phyloP scores from a whole-genome alignment of 2,329 filamentous ascomycete species.

The Fusarium guadeloupense region DNA sequence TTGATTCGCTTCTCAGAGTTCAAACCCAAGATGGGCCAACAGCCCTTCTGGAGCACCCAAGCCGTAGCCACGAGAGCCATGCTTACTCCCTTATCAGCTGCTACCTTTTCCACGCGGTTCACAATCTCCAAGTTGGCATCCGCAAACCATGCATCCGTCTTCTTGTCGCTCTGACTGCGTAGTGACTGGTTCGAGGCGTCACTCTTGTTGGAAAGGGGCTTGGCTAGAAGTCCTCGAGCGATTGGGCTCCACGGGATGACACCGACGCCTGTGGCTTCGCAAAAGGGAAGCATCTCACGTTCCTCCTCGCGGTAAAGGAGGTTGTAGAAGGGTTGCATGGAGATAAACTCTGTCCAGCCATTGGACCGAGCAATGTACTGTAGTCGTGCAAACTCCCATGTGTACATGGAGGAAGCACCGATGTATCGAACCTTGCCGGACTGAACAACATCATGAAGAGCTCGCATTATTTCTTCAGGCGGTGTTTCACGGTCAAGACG shows the following conservation, averaged over 20 bases:
- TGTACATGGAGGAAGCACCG: slow-evolving; percentile 60
- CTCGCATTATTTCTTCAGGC: slow-evolving; percentile 65
- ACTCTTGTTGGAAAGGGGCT: slow-evolving; percentile 35
- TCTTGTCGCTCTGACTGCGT: slow-evolving; percentile 35
- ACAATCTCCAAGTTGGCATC: slow-evolving; percentile 46
- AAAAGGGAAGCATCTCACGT: slow-evolving; percentile 53
- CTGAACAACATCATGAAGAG: slow-evolving; percentile 66
- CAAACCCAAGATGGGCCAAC: slow-evolving; percentile 70
- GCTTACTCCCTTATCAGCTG: slow-evolving; percentile 64
- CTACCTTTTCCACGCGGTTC: slow-evolving; percentile 60
- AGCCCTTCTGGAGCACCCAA: slow-evolving; percentile 66
- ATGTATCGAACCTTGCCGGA: slow-evolving; percentile 66
- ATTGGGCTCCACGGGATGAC: slow-evolving; percentile 51
- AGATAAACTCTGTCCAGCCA: slow-evolving; percentile 67
- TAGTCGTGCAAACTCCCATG: slow-evolving; percentile 60
- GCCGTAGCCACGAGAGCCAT: slow-evolving; percentile 74
- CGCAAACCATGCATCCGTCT: slow-evolving; percentile 38
- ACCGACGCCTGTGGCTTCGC: slow-evolving; percentile 46
- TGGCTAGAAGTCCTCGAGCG: slow-evolving; percentile 46
- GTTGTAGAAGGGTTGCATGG: slow-evolving; percentile 69
- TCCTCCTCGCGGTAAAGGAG: slow-evolving; percentile 69
- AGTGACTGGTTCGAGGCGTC: slow-evolving; percentile 18
- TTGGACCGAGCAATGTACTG: slow-evolving; percentile 63
- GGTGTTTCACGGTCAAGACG: slow-evolving; percentile 62
- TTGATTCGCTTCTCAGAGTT: slow-evolving; percentile 67